Percentiles rank a stretch among this genome's conserved stretches.
Evolutionary conservation across 176 grass and related monocot genomes (phyloP).

Genomic region (Aegilops sharonensis): DNA sequence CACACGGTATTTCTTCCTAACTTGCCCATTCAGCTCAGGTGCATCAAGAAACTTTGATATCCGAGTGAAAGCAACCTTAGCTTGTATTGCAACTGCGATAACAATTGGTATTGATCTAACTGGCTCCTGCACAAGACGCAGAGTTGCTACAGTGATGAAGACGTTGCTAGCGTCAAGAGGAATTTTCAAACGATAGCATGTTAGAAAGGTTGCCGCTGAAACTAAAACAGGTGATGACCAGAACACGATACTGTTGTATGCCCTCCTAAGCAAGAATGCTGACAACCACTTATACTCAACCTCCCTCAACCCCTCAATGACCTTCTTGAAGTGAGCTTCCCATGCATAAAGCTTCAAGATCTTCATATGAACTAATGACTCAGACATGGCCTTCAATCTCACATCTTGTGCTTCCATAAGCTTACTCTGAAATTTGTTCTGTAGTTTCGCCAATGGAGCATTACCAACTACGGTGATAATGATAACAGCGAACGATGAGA

Average conservation of each 20-base stretch:
- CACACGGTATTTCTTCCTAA: constrained; percentile 25
- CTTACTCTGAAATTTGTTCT: constrained; percentile 76
- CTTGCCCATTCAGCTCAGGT: constrained; percentile 56
- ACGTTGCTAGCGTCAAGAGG: constrained; percentile 85
- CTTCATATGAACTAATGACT: constrained; percentile 82
- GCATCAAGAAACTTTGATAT: constrained; percentile 77
- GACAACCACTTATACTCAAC: constrained; percentile 72
- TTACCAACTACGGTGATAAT: constrained; percentile 72
- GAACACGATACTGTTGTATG: constrained; percentile 84
- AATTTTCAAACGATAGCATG: constrained; percentile 75
- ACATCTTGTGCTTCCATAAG: constrained; percentile 91
- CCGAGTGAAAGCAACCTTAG: constrained; percentile 83
- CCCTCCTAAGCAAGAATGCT: constrained; percentile 77
- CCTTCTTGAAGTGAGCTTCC: constrained; percentile 86
- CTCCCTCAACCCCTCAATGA: constrained; percentile 74
- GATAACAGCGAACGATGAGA: constrained; percentile 66
- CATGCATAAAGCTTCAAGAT: constrained; percentile 92
- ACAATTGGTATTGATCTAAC: constrained; percentile 80
- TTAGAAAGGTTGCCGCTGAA: constrained; percentile 72
- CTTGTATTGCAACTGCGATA: constrained; percentile 80
- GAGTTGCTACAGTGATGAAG: constrained; percentile 82
- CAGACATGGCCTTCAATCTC: constrained; percentile 82
- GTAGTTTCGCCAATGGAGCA: constrained; percentile 83
- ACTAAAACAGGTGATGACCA: constrained; percentile 94
- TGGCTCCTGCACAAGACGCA: constrained; percentile 80